Evolutionary conservation across 768 basidiomycete species (phyloP), one percentile per base, ranked within the genome.

Genomic region (Phallus indusiatus): DNA sequence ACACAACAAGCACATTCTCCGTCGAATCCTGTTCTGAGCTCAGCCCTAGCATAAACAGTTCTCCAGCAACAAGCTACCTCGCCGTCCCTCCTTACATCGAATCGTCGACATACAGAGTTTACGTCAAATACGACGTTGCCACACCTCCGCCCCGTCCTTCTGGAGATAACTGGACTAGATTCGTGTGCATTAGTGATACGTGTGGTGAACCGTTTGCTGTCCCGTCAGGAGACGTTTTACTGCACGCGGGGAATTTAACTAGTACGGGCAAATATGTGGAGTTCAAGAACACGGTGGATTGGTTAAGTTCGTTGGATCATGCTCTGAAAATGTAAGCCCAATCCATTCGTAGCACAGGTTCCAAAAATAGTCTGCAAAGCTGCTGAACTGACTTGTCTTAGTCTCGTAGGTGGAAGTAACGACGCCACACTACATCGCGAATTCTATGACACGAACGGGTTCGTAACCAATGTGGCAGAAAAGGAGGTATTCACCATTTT

Each of bases 151-250:
- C 42, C 4, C 42, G 42, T 14, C 42, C 42, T 2, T 2, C n/a
- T 5, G 42, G 42, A 42, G n/a, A 42, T 11, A 42, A 42, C n/a
- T 42, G 42, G 42, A 42, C 50, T 4, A 56, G 57, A 36, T 52
- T 60, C 18, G 54, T 60, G 33, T 60, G 59, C 36, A 33, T 60
- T 14, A 54, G 53, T 33, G 59, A 60, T 46, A 60, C 59, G 1
- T 54, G 54, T 33, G 48, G 53, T 20, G 37, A 47, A 10, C 12
- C 20, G 16, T 60, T 60, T 36, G 37, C 33, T 17, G 59, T 60
- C n/a, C 59, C 59, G 10, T 28, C 36, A 18, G 59, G 59, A 46
- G 59, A 60, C 36, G 59, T 60, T n/a, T 35, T 60, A 10, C 16
- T 60, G 10, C 59, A 60, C 24, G 34, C 53, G 7, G 59, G 59